Evolutionary conservation across 768 basidiomycete genomes (phyloP), one percentile per base, ranked within the genome.

Genomic region (Kwoniella dejecticola): DNA sequence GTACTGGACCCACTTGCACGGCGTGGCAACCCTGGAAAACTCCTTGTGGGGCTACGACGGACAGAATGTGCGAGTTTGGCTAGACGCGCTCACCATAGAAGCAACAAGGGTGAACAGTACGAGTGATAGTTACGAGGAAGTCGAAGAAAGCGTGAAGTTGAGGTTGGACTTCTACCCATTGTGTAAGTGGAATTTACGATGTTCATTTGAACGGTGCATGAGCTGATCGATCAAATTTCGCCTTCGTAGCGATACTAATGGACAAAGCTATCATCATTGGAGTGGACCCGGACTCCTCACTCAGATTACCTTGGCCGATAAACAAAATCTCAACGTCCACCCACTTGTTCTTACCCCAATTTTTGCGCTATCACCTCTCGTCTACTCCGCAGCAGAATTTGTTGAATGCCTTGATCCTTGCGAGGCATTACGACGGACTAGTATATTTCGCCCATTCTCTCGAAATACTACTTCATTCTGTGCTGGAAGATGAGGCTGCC

Each of bases 221-320:
- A 42, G 41, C 41, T 19, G 41, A 12, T 13, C 21, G n/a, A 21
- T 21, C 54, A 38, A 38, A 38, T 15, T 12, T 42, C 41, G 55
- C 30, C 40, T 40, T 15, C 17, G 11, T 17, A 98, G 95, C 95
- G 59, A 92, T 93, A 6, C 84, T 99, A 24, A 98, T 98, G 93
- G 94, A 97, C 78, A 99, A 97, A 75, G 95, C 94, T 0, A 96
- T 99, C 67, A 92, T 99, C 66, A 93, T 97, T 68, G 95, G 95
- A 7, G 90, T 89, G 26, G 94, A 97, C 67, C 86, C 93, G 59
- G 95, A 99, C 77, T 85, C 86, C 2, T 87, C 86, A 2, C 84
- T 90, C 54, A 80, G 83, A 24, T 81, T 97, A 8, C 86, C 92
- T 1, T 96, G 96, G 75, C 87, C 89, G 13, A 88, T 94, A 81